Evolutionary conservation across 2,329 filamentous ascomycete genomes (phyloP), one percentile per base, ranked within the genome.

Genomic region (Aaosphaeria pasadenensis): DNA sequence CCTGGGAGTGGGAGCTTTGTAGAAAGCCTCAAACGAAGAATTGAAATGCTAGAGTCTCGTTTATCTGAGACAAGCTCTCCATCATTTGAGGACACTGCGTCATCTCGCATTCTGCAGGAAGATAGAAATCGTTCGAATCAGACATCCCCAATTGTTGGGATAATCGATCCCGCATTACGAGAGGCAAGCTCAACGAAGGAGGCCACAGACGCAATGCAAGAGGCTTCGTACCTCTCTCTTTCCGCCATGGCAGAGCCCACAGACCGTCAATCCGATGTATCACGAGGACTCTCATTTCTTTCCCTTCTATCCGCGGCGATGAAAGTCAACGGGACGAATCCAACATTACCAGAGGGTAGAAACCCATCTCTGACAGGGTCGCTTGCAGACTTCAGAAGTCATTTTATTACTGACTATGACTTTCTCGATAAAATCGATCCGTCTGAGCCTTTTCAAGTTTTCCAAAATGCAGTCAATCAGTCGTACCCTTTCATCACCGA

Each of bases 221-320:
- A 51, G 32, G 51, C 51, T 7, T 48, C 44, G 6, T 53, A 53
- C 35, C 43, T 52, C n/a, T 50, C 47, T 38, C 45, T 55, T n/a
- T 41, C 47, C 24, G 52, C 52, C 11, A 55, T 55, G 52, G 52
- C 52, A 5, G 50, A 55, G 30, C 47, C 44, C 13, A 52, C 52
- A 6, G 52, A 55, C 31, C 42, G 38, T 5, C 43, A 47, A 6
- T 40, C 32, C 7, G 45, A 43, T 7, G 36, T 46, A 9, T 49
- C 29, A 28, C 29, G 44, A 35, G 44, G 46, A 7, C 49, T 54
- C 11, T 52, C 50, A 3, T 50, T 47, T 38, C 11, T 50, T 11
- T 47, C 45, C 11, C 39, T 51, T 13, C 17, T 51, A 4, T 42
- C 43, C 41, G 48, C 51, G 13, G 51, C 50, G 6, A 36, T 13